Conservation (phyloP, 371 early-diverging fungal genomes). For the Chytridiales sp. region DNA sequence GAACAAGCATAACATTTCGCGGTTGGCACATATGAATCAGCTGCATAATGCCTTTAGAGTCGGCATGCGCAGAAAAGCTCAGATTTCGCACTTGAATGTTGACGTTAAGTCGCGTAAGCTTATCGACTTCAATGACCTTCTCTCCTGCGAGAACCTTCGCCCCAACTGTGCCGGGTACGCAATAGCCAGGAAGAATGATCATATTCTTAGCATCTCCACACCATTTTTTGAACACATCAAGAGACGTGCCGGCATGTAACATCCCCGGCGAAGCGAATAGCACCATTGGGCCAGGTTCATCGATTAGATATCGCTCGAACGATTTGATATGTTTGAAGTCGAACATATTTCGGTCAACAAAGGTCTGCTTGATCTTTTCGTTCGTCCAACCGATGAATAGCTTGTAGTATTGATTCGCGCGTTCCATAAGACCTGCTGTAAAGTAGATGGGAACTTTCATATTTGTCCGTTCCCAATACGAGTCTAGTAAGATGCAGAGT, state of each 20-base stretch:
- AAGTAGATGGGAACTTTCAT: conserved; percentile 96
- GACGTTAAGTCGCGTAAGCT: conserved; percentile 72
- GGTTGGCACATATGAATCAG: conserved; percentile 92
- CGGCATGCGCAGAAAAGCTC: conserved; percentile 99
- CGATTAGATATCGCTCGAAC: conserved; percentile 81
- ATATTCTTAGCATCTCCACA: conserved; percentile 94
- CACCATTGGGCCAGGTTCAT: conserved; percentile 97
- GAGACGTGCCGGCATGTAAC: conserved; percentile 97
- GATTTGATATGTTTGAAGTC: conserved; percentile 95
- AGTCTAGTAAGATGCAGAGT: conserved; percentile 93
- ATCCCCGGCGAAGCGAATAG: conserved; percentile 99
- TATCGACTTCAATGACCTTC: conserved; percentile 77
- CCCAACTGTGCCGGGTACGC: conserved; percentile 98
- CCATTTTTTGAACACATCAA: conserved; percentile 99
- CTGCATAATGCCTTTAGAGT: conserved; percentile 97
- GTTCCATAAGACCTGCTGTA: conserved; percentile 97
- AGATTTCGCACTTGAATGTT: conserved; percentile 93
- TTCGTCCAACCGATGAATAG: conserved; percentile 99
- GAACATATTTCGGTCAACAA: conserved; percentile 95
- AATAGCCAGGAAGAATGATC: conserved; percentile 98
- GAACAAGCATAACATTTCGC: conserved; percentile 96
- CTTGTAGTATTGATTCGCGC: conserved; percentile 97
- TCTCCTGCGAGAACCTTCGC: conserved; percentile 92
- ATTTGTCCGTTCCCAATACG: conserved; percentile 89
- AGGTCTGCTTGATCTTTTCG: conserved; percentile 90